Percentiles rank a stretch among this genome's conserved stretches.
These are phyloP conservation scores for Vaccinium macrocarpon DNA, from an alignment of 148 eudicot genomes.

Conservation along the genomic window DNA sequence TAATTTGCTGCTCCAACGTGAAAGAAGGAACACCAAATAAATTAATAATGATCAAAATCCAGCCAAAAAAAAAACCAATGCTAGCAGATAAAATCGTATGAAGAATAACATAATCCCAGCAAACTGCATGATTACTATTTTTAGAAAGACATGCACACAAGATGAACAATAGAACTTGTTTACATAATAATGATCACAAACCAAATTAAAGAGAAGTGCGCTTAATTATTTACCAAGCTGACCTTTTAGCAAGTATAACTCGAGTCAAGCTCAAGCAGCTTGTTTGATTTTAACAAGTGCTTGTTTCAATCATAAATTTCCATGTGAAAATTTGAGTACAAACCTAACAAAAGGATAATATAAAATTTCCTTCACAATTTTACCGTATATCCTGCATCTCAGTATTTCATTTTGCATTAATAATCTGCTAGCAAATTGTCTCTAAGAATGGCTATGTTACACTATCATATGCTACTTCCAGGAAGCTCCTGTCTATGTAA, in stretches of 20 bases:
- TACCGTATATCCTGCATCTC: neutral
- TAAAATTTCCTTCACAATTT: neutral
- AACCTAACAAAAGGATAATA: neutral
- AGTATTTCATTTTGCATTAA: neutral
- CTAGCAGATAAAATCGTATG: neutral
- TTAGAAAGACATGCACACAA: neutral
- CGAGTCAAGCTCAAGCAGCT: neutral
- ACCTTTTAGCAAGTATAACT: neutral
- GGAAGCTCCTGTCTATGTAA: neutral
- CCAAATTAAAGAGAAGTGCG: neutral
- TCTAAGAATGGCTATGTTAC: neutral
- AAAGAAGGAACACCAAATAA: constrained; percentile 5
- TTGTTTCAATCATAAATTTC: neutral
- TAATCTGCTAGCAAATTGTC: neutral
- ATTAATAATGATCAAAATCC: constrained; percentile 2
- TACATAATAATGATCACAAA: neutral
- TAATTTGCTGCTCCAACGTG: constrained; percentile 65
- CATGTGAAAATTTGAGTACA: constrained; percentile 1
- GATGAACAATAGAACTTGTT: neutral
- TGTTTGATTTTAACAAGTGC: neutral
- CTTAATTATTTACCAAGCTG: neutral
- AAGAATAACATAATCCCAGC: neutral
- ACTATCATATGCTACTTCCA: neutral
- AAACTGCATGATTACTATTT: neutral
- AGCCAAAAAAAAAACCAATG: constrained; percentile 3